These are phyloP conservation scores for Amanita pallidorosea DNA, from an alignment of 768 basidiomycete genomes.

Conservation along the genomic window DNA sequence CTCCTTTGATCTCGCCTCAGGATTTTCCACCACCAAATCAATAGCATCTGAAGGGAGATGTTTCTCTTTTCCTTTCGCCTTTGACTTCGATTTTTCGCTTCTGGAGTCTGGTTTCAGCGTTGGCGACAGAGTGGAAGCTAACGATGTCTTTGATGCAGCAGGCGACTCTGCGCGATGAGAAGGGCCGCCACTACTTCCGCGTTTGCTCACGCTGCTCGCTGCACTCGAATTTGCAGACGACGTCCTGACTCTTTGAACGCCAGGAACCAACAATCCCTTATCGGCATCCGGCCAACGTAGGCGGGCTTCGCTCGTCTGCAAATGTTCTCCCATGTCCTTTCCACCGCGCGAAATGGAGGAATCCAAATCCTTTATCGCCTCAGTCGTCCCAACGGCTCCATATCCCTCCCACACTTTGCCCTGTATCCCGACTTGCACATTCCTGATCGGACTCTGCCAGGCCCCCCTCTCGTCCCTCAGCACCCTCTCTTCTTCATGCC, in stretches of 20 bases:
- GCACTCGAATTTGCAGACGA: not conserved
- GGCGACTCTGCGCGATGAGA: slow-evolving; percentile 18
- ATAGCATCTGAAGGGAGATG: slow-evolving; percentile 49
- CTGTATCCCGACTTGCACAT: slow-evolving; percentile 28
- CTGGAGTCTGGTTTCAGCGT: not conserved
- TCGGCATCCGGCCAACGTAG: slow-evolving; percentile 8
- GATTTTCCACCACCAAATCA: slow-evolving; percentile 77
- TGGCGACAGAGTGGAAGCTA: slow-evolving; percentile 11
- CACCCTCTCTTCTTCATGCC: slow-evolving; percentile 83
- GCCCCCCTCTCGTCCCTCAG: slow-evolving; percentile 65
- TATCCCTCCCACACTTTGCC: slow-evolving; percentile 41
- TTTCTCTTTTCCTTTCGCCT: not conserved
- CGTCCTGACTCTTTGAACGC: not conserved
- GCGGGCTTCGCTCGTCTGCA: not conserved
- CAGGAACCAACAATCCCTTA: slow-evolving; percentile 1
- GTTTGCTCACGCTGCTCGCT: slow-evolving; percentile 1
- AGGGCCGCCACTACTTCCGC: slow-evolving; percentile 8
- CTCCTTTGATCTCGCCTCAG: slow-evolving; percentile 40
- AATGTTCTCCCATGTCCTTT: slow-evolving; percentile 11
- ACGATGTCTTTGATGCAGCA: slow-evolving; percentile 20
- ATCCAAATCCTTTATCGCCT: slow-evolving; percentile 3
- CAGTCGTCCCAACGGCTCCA: slow-evolving; percentile 36
- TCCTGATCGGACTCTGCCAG: slow-evolving; percentile 53
- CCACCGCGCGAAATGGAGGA: not conserved
- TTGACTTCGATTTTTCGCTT: not conserved